Base-by-base conservation (phyloP, 768 basidiomycete genomes). In the Kockovaella imperatae region DNA sequence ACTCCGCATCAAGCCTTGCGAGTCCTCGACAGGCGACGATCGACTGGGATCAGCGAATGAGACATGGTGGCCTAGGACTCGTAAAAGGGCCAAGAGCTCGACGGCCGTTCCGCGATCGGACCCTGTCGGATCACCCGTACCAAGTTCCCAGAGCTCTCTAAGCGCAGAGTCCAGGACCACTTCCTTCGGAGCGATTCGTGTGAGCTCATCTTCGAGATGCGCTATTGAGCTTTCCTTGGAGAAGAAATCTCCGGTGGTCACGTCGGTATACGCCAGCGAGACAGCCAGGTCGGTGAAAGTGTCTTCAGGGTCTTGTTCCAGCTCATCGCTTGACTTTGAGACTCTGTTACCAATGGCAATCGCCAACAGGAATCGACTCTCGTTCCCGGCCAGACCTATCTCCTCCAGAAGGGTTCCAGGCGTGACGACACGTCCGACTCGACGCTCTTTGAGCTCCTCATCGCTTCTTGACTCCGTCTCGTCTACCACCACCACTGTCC, bases 321-420 rank as follows among this genome's bases (percentile, higher is more conserved):
- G 18, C 32, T 30, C 1, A 36, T 20, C 18, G 17, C 20, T 11
- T 34, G 26, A 15, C 29, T 24, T 20, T 51, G 42, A 20, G 20
- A 8, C n/a, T 8, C 25, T n/a, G 5, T 34, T n/a, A 11, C 30
- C 53, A 49, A 54, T 11, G 23, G 66, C 72, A 31, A 91, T 75
- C 4, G 88, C 79, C 25, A 95, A 78, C 36, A 96, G 77, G 65
- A 87, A 95, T 58, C 93, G 90, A 64, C 89, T 91, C 69, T 89
- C 86, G 61, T 79, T 82, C 18, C 80, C 83, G 54, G 85, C 83
- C 47, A 91, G 68, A 72, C 93, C 93, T 0, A 83, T 77, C 64
- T 95, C 91, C 64, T 93, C 88, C 25, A 93, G 85, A 48, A 96
- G 79, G 3, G 91, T 96, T 25, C 91, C 91, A 4, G 91, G 90